Conservation (phyloP, 2,329 filamentous ascomycete genomes). For the Paecilomyces variotii region DNA sequence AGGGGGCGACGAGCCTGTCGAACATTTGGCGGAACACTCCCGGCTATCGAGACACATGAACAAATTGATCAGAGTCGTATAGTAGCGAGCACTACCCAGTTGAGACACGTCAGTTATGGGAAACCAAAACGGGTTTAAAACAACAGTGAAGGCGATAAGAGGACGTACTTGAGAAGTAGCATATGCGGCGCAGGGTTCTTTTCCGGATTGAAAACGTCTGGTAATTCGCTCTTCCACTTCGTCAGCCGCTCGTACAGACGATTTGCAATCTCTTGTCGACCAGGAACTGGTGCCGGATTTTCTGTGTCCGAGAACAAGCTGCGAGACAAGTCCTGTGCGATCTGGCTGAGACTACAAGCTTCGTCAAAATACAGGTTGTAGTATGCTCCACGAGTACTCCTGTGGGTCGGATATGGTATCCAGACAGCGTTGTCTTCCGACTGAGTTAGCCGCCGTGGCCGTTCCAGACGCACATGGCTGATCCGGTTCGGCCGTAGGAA, state of each 20-base stretch:
- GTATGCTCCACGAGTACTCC: conserved; percentile 17
- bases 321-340: conserved; percentile 28
- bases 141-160: background rate
- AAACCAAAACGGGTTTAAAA: background rate
- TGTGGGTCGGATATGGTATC: conserved; percentile 26
- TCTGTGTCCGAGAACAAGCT: conserved; percentile 20
- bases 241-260: conserved; percentile 20
- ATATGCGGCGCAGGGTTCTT: conserved; percentile 25
- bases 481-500: conserved; percentile 29
- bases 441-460: conserved; percentile 10
- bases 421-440: conserved; percentile 17
- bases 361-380: conserved; percentile 26
- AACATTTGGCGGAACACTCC: conserved; percentile 19
- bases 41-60: conserved; percentile 17
- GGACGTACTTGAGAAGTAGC: conserved; percentile 21
- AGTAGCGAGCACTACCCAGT: conserved; percentile 25
- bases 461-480: conserved; percentile 21
- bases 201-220: conserved; percentile 17
- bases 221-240: conserved; percentile 23
- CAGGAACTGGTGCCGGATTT: background rate
- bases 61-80: conserved; percentile 27
- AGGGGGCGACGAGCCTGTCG: conserved; percentile 17
- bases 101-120: conserved; percentile 1
- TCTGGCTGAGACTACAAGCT: conserved; percentile 25
- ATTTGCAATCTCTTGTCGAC: conserved; percentile 16